phyloP scores from a whole-genome alignment of 2,329 filamentous ascomycete species.

The Fusarium continuum region DNA sequence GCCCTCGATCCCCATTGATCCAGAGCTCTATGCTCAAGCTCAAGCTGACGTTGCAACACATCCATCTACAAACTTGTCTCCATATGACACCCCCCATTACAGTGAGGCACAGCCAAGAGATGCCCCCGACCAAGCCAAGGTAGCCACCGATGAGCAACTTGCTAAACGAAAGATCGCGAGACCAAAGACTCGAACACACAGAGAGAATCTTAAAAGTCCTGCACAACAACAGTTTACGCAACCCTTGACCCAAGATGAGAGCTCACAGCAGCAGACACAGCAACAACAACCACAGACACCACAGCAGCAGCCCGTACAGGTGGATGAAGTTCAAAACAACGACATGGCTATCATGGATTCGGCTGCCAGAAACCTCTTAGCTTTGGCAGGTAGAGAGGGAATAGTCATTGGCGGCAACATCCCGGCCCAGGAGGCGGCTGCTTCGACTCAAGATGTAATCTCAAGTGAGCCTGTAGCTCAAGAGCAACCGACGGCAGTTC shows the following conservation, averaged over 20 bases:
- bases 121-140: not conserved
- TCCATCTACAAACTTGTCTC: not conserved
- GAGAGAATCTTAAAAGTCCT: not conserved
- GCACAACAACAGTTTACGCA: not conserved
- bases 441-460: not conserved
- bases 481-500: not conserved
- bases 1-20: not conserved
- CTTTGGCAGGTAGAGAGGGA: not conserved
- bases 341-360: not conserved
- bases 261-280: not conserved
- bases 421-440: not conserved
- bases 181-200: not conserved
- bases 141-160: conserved; percentile 10
- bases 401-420: not conserved
- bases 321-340: not conserved
- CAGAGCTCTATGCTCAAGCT: not conserved
- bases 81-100: not conserved
- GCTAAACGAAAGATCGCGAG: conserved; percentile 8
- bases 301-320: not conserved
- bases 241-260: not conserved
- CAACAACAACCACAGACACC: not conserved
- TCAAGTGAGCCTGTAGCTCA: not conserved
- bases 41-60: not conserved
- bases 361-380: not conserved
- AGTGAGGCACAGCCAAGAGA: not conserved